Base-by-base conservation (phyloP, 208 protist genomes). In the Trypanosomatidae sp. region DNA sequence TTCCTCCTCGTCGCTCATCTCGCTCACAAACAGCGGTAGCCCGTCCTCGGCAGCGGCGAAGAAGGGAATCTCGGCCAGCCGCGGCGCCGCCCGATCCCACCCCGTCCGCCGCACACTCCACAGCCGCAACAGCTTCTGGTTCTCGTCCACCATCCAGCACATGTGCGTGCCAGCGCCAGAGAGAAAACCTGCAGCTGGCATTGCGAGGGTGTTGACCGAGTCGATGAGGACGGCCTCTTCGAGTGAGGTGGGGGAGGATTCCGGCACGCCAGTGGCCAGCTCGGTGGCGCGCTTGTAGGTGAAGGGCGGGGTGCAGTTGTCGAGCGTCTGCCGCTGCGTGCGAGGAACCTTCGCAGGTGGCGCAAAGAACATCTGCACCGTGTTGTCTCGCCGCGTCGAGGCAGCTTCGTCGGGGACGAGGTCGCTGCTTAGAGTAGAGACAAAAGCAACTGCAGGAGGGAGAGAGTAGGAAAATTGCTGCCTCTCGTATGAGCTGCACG, bases 141-240 rank as follows among this genome's bases (percentile, higher is more conserved):
- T 91, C 62, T 92, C 84, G 43, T 92, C 87, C 4, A 93, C 82
- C 44, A 92, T 74, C 91, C 91, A 95, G 74, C 88, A 91, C 76
- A 87, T 84, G 75, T 87, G 74, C 50, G 70, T 67, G n/a, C 91
- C 91, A 36, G 80, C 72, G 28, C 91, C 91, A 49, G 89, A 91
- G 47, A 93, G 86, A 68, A 89, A 90, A n/a, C 79, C 64, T 0
- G 78, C 77, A 15, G 53, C 69, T 1, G 77, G 49, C 66, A 76
- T 64, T 3, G 15, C 12, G 36, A 28, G 43, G 0, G 55, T n/a
- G 15, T 70, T 62, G 2, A 30, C 19, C 8, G 58, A 6, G 59
- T 71, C 33, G 17, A 62, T 22, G 8, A 64, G 46, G 3, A 84
- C 76, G 2, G 76, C 76, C 19, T 68, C 78, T 10, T 75, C 78